Evolutionary conservation across 305 asterid species (phyloP), one percentile per base, ranked within the genome.

Genomic region (Rubia peregrina): DNA sequence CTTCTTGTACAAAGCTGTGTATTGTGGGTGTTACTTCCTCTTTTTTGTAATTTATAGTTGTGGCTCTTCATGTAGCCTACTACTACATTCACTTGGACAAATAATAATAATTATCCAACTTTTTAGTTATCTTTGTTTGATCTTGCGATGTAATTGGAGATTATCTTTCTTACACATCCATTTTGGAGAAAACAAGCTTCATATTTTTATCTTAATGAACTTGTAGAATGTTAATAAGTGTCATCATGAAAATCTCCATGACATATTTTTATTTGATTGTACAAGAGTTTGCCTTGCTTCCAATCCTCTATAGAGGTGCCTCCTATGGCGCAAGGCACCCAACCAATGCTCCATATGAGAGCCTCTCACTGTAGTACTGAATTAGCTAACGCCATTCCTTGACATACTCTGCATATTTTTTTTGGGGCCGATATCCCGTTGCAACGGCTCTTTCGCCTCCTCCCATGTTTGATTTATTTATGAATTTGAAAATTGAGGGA

Each of bases 271-370:
- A n/a, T n/a, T n/a, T n/a, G n/a, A n/a, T n/a, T 43, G 49, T 79
- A 79, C 14, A 79, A 62, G 36, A 1, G 16, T 6, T 60, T 26
- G 0, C 80, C 80, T 8, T 67, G 80, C 41, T 21, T 73, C 88
- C 85, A 84, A 13, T 79, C 69, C 6, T 46, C 71, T 7, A 81
- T 79, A 6, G 44, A 71, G 0, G 81, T 75, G 12, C 85, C 88
- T 22, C 85, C 88, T 5, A 65, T 61, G 12, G 84, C 88, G 77
- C 83, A 79, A 61, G 88, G 84, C 8, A 83, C 84, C 67, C 81
- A 65, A 49, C 82, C 75, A 41, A 79, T 77, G 0, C 24, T n/a
- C 10, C 82, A 85, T 4, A 77, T n/a, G 53, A 22, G 63, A 0
- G 84, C 72, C 9, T 74, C 76, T 19, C 43, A 66, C 0, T 33